Evolutionary conservation across 2,329 filamentous ascomycete genomes (phyloP).

Genomic region (Corynespora cassiicola): DNA sequence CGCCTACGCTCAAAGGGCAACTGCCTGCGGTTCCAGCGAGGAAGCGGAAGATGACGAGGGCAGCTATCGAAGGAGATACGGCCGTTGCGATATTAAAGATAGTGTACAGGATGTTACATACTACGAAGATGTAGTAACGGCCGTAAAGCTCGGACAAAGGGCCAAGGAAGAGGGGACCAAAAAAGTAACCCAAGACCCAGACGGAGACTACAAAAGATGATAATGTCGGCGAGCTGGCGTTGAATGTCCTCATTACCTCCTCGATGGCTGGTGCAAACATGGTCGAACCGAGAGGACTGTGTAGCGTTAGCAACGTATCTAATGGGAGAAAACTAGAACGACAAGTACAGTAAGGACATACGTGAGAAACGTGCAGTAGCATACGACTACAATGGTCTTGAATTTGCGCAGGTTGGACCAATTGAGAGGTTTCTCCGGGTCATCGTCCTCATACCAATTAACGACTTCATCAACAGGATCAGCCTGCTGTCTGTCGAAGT

Average conservation of each 20-base stretch:
- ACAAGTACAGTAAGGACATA: slow-evolving; percentile 14
- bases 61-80: slow-evolving; percentile 54
- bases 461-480: slow-evolving; percentile 16
- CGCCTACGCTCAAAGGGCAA: slow-evolving; percentile 21
- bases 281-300: slow-evolving; percentile 29
- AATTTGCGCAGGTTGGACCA: slow-evolving; percentile 28
- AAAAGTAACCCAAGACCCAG: slow-evolving; percentile 35
- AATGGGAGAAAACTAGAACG: slow-evolving; percentile 3
- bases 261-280: slow-evolving; percentile 32
- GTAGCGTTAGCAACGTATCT: slow-evolving; percentile 2
- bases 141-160: slow-evolving; percentile 36
- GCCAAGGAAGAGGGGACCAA: slow-evolving; percentile 31
- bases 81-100: slow-evolving; percentile 63
- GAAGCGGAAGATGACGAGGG: slow-evolving; percentile 57
- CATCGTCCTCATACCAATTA: slow-evolving; percentile 19
- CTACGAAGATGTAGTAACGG: slow-evolving; percentile 55
- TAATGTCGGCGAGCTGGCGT: slow-evolving; percentile 19
- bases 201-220: slow-evolving; percentile 28
- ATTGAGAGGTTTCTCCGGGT: slow-evolving; percentile 38
- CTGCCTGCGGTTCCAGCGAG: slow-evolving; percentile 38
- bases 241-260: slow-evolving; percentile 25
- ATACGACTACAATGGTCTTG: slow-evolving; percentile 28
- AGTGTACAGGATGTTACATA: slow-evolving; percentile 64
- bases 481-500: no score
- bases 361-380: slow-evolving; percentile 33